A percentile compares a stretch with the other conserved stretches of the same genome.
These are phyloP conservation scores for Kregervanrija fluxuum DNA, from an alignment of 805 yeast genomes.

Conservation along the genomic window DNA sequence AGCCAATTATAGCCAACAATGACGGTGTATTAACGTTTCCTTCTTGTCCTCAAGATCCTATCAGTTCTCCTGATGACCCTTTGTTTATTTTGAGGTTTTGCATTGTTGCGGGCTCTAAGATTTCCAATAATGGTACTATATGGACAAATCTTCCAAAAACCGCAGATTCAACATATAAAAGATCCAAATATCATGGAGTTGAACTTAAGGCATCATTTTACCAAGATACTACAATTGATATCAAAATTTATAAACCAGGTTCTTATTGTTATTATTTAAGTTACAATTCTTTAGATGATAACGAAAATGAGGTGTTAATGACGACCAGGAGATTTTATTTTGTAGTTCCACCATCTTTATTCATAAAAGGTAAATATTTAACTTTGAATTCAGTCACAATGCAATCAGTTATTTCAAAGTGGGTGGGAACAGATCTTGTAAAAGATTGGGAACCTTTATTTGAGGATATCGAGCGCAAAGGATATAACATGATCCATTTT, in stretches of 20 bases:
- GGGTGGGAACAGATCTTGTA: conserved; percentile 62
- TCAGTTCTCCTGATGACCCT: conserved; percentile 28
- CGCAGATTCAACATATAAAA: conserved; percentile 37
- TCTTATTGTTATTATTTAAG: conserved; percentile 68
- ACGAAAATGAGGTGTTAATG: conserved; percentile 23
- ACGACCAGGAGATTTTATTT: conserved; percentile 62
- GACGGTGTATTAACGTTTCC: conserved; percentile 50
- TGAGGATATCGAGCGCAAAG: conserved; percentile 54
- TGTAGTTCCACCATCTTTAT: conserved; percentile 72
- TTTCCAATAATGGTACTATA: conserved; percentile 63
- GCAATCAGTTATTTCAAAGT: conserved; percentile 83
- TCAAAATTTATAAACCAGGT: conserved; percentile 68
- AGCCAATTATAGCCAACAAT: conserved; percentile 32
- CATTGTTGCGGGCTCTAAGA: conserved; percentile 68
- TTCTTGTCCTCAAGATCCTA: conserved; percentile 31
- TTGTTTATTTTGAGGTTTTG: conserved; percentile 48
- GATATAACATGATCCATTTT: conserved; percentile 93
- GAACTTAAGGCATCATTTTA: conserved; percentile 53
- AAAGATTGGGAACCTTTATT: conserved; percentile 64
- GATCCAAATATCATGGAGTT: conserved; percentile 48
- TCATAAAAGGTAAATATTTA: conserved; percentile 45
- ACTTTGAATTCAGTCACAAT: conserved; percentile 74
- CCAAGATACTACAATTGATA: conserved; percentile 51
- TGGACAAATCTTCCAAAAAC: conserved; percentile 66
- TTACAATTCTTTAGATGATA: conserved; percentile 34